Evolutionary conservation across 78 protist genomes (phyloP).

Genomic region (Anaeramoeba flamelloides): DNA sequence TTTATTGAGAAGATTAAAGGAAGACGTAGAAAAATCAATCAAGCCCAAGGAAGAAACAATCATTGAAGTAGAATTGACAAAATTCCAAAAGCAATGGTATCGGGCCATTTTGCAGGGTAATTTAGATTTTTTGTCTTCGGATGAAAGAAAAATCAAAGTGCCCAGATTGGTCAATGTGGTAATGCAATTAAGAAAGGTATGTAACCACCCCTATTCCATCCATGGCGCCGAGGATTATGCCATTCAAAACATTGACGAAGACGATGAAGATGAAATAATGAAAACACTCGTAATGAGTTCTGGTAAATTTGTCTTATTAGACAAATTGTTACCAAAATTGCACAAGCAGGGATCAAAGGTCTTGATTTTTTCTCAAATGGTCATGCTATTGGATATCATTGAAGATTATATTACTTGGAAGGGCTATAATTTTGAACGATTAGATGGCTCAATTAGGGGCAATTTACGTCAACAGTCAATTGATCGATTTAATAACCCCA

Average conservation of each 20-base stretch:
- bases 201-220: conserved; percentile 34
- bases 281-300: conserved; percentile 48
- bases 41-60: neutral
- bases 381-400: conserved; percentile 59
- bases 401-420: conserved; percentile 48
- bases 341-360: conserved; percentile 68
- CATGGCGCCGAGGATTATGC: conserved; percentile 45
- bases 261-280: no score
- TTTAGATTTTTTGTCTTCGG: conserved; percentile 6
- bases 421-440: conserved; percentile 60
- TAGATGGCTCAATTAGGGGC: conserved; percentile 60
- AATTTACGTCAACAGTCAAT: no score
- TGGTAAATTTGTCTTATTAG: conserved; percentile 68
- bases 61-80: neutral
- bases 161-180: conserved; percentile 3
- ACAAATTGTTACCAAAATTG: conserved; percentile 54
- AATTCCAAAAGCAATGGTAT: neutral
- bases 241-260: conserved; percentile 44
- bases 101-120: neutral
- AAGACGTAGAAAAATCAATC: neutral
- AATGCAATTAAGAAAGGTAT: conserved; percentile 16
- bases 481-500: conserved; percentile 30
- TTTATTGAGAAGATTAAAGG: neutral
- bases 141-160: conserved; percentile 1
- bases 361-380: conserved; percentile 75